Conservation (phyloP, 1,284 basidiomycete species). For the Polyporus tsugae region DNA sequence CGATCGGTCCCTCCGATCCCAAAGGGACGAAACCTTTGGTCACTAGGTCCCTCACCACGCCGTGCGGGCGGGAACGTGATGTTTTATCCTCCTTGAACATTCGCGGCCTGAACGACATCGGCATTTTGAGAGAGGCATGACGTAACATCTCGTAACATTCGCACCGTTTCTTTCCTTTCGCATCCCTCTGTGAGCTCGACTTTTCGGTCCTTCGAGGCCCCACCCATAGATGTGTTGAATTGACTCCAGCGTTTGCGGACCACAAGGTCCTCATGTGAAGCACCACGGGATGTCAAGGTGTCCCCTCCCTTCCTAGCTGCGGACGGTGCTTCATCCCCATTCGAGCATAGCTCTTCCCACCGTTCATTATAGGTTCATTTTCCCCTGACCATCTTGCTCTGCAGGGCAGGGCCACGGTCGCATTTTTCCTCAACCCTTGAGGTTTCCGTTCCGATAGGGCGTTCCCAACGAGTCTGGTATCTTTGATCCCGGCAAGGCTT, state of each 20-base stretch:
- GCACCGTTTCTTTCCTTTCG: not conserved
- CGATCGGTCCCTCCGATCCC: not conserved
- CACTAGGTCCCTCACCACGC: not conserved
- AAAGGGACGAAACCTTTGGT: not conserved
- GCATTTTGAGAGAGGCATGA: not conserved
- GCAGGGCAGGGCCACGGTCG: not conserved
- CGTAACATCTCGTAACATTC: not conserved
- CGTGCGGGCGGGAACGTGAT: not conserved
- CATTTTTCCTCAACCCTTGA: not conserved
- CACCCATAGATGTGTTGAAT: too few relatives aligned
- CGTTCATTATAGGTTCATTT: not conserved
- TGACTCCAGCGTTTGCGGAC: not conserved
- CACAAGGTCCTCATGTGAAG: constrained; percentile 6
- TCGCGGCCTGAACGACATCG: not conserved
- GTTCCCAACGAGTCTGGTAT: not conserved
- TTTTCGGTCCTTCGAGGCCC: not conserved
- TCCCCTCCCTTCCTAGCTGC: not conserved
- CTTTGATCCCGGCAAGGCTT: not conserved
- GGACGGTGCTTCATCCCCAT: not conserved
- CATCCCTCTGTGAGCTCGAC: not conserved
- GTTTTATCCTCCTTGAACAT: not conserved
- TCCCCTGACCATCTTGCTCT: not conserved
- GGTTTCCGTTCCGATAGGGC: constrained; percentile 1
- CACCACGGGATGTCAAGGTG: constrained; percentile 3
- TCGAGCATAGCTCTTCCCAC: not conserved